phyloP scores from a whole-genome alignment of 2,329 filamentous ascomycete species.

The Colletotrichum lentis region DNA sequence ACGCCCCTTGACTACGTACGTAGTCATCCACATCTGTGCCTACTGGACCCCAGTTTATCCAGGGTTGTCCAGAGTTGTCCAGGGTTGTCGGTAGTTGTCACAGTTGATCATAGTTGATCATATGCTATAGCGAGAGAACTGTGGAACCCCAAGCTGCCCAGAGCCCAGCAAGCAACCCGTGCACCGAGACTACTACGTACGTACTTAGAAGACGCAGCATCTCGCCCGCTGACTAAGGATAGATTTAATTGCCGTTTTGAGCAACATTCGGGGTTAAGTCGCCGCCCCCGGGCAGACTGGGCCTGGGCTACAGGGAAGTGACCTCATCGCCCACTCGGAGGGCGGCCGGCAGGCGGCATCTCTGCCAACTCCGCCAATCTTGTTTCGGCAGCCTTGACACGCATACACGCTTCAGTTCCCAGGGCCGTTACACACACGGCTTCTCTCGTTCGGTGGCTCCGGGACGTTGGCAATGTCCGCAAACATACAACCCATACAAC shows the following conservation, averaged over 20 bases:
- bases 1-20: no score
- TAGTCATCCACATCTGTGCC: neutral
- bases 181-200: neutral
- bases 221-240: neutral
- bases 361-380: conserved; percentile 28
- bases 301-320: conserved; percentile 12
- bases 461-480: conserved; percentile 20
- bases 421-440: neutral
- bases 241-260: neutral
- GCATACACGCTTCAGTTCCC: neutral
- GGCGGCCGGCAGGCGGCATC: conserved; percentile 25
- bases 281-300: neutral
- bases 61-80: no score
- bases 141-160: conserved; percentile 13
- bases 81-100: no score
- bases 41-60: no score
- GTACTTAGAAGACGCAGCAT: neutral
- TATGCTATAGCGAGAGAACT: no score
- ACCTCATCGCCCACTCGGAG: conserved; percentile 23
- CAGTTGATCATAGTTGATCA: no score
- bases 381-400: neutral
- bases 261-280: neutral
- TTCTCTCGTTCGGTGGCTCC: conserved; percentile 13
- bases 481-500: no score
- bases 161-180: neutral